Percentiles rank a stretch among this genome's conserved stretches.
Conservation (phyloP, 2,329 filamentous ascomycete genomes). For the Blastomyces emzantsi region DNA sequence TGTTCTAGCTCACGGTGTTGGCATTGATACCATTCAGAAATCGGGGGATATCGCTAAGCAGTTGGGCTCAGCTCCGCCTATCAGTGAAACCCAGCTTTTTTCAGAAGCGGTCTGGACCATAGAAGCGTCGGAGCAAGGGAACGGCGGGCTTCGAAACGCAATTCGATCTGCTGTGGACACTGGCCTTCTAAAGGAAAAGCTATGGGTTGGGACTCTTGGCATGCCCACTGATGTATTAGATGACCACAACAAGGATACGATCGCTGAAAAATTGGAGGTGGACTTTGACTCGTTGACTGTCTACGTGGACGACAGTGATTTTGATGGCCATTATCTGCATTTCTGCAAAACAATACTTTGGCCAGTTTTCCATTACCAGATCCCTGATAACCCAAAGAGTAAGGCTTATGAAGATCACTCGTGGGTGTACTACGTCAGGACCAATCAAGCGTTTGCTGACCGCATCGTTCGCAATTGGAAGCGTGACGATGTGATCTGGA, state of each 20-base stretch:
- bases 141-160: constrained; percentile 84
- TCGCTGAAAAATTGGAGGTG: constrained; percentile 68
- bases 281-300: constrained; percentile 78
- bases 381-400: constrained; percentile 95
- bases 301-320: constrained; percentile 81
- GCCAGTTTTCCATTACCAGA: constrained; percentile 97
- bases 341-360: constrained; percentile 97
- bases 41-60: constrained; percentile 10
- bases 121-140: constrained; percentile 79
- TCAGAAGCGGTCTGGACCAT: constrained; percentile 74
- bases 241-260: constrained; percentile 67
- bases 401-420: constrained; percentile 97
- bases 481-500: constrained; percentile 83
- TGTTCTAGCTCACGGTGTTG: constrained; percentile 56
- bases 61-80: constrained; percentile 7
- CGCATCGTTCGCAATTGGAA: constrained; percentile 89
- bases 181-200: constrained; percentile 61
- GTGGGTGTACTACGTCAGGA: constrained; percentile 85
- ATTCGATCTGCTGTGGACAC: constrained; percentile 66
- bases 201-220: constrained; percentile 86
- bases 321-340: constrained; percentile 88
- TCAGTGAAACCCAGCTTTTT: constrained; percentile 42
- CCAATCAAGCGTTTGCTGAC: constrained; percentile 90
- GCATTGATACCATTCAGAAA: constrained; percentile 14
- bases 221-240: constrained; percentile 86